phyloP scores from a whole-genome alignment of 805 yeast genomes.

The Barnettozyma sp. region DNA sequence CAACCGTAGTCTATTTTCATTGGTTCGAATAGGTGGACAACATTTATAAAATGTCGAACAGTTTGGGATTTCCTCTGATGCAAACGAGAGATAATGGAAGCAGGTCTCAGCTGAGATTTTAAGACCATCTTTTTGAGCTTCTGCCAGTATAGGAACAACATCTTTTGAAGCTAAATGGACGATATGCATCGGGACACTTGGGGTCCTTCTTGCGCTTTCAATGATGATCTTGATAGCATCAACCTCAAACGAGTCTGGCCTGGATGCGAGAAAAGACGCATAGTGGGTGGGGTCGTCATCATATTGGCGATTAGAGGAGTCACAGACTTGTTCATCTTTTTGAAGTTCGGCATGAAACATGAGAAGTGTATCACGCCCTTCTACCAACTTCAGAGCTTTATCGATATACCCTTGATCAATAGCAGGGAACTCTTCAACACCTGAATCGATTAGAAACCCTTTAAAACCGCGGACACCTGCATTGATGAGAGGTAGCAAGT shows the following conservation, averaged over 20 bases:
- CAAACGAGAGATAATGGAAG: constrained; percentile 79
- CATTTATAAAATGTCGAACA: constrained; percentile 84
- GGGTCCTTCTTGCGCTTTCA: constrained; percentile 47
- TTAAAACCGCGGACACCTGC: constrained; percentile 94
- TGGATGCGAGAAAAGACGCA: constrained; percentile 42
- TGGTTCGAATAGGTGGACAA: constrained; percentile 88
- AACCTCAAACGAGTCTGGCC: constrained; percentile 86
- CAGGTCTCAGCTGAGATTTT: constrained; percentile 88
- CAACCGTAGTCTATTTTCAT: constrained; percentile 58
- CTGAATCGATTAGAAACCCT: constrained; percentile 86
- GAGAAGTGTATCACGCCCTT: constrained; percentile 59
- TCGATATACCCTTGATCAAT: constrained; percentile 58
- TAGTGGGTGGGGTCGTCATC: constrained; percentile 25
- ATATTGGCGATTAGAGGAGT: no score
- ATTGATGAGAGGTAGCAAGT: constrained; percentile 66
- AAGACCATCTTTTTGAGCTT: constrained; percentile 52
- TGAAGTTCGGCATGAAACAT: constrained; percentile 95
- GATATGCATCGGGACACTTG: constrained; percentile 69
- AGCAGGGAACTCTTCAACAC: constrained; percentile 95
- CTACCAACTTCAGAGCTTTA: constrained; percentile 56
- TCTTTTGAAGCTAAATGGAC: constrained; percentile 86
- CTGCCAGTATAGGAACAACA: constrained; percentile 65
- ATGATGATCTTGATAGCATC: constrained; percentile 75
- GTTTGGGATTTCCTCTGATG: constrained; percentile 70
- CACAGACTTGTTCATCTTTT: constrained; percentile 9